A percentile compares a stretch with the other conserved stretches of the same genome.
Conservation (phyloP, 1,139 yeast species). For the Sugiyamaella xylanicola region DNA sequence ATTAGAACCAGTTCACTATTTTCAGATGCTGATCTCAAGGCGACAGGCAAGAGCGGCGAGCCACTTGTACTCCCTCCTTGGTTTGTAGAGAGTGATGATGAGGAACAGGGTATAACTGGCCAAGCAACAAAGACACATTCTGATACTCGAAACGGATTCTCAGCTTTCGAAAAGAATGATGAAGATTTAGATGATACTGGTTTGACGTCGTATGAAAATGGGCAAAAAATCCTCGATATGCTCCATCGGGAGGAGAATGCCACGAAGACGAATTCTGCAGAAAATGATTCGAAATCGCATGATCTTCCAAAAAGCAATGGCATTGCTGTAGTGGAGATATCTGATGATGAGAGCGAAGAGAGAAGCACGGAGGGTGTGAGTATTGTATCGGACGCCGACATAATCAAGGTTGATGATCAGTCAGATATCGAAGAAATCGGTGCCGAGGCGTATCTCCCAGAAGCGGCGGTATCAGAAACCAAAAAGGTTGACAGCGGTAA, state of each 20-base stretch:
- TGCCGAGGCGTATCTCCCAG: too few species aligned
- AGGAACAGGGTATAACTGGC: too few species aligned
- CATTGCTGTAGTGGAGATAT: constrained; percentile 19
- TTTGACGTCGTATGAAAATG: constrained; percentile 17
- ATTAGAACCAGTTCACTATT: constrained; percentile 2
- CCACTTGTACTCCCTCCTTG: constrained; percentile 21
- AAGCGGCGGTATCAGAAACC: background rate
- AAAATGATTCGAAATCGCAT: background rate
- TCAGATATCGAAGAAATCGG: too few species aligned
- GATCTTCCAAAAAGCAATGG: background rate
- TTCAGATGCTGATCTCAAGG: background rate
- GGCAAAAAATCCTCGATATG: constrained; percentile 16
- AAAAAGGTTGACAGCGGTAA: too few species aligned
- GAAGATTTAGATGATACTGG: constrained; percentile 18
- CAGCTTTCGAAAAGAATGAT: constrained; percentile 17
- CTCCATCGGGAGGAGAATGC: constrained; percentile 5
- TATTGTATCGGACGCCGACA: background rate
- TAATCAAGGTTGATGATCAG: too few species aligned
- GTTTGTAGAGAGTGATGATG: constrained; percentile 25
- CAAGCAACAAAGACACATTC: background rate
- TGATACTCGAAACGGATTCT: background rate
- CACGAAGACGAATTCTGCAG: constrained; percentile 13
- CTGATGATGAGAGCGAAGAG: constrained; percentile 19
- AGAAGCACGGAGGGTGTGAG: constrained; percentile 18
- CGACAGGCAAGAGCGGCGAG: background rate